Conservation (phyloP, 768 basidiomycete species). For the Pleurotus eryngii region DNA sequence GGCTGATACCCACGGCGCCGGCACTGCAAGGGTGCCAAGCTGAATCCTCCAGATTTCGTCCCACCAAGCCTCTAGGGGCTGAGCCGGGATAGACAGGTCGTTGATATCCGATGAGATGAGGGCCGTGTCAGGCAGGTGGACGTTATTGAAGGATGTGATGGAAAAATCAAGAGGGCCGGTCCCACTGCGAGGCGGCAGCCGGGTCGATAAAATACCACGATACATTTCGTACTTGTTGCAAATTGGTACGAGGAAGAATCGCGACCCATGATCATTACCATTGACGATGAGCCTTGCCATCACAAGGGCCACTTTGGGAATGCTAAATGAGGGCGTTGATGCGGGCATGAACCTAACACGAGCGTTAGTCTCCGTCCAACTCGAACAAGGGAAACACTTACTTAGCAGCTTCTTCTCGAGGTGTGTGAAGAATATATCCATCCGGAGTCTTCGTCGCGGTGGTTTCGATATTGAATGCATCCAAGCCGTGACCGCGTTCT, state of each 20-base stretch:
- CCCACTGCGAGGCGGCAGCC: conserved; percentile 49
- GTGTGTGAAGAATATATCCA: conserved; percentile 55
- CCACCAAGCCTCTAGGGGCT: conserved; percentile 51
- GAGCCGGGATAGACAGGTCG: conserved; percentile 35
- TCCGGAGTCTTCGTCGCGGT: conserved; percentile 48
- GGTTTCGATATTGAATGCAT: conserved; percentile 59
- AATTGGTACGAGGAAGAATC: conserved; percentile 54
- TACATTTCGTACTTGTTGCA: conserved; percentile 53
- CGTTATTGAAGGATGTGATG: conserved; percentile 53
- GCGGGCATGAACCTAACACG: conserved; percentile 54
- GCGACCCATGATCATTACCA: conserved; percentile 45
- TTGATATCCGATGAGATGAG: conserved; percentile 44
- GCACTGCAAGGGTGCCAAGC: conserved; percentile 50
- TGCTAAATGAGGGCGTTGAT: conserved; percentile 48
- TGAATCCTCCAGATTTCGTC: conserved; percentile 53
- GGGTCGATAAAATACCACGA: conserved; percentile 45
- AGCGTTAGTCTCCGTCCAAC: conserved; percentile 5
- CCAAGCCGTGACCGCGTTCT: conserved; percentile 59
- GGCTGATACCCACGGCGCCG: conserved; percentile 46
- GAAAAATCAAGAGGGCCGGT: conserved; percentile 55
- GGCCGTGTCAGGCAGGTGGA: conserved; percentile 46
- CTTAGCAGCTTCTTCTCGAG: conserved; percentile 58
- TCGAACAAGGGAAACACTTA: conserved; percentile 21
- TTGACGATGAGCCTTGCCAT: conserved; percentile 55
- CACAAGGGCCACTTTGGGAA: conserved; percentile 54